phyloP scores from a whole-genome alignment of 75 land plant species.

The Selaginella tamariscina region DNA sequence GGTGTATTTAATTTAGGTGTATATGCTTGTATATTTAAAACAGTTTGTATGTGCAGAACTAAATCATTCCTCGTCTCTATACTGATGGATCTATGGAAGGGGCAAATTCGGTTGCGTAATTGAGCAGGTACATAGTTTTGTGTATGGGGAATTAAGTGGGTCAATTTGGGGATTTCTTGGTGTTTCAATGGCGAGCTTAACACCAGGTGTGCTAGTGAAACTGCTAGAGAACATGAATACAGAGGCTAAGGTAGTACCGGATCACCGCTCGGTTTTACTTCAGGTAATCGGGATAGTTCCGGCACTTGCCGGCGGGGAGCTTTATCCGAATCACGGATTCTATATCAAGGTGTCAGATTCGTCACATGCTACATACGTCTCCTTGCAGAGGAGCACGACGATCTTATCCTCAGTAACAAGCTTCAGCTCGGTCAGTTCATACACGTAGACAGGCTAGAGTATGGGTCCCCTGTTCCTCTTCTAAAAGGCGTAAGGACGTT shows the following conservation, averaged over 20 bases:
- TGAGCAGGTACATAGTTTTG: too few relatives aligned
- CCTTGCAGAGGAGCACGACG: neutral
- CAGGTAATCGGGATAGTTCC: neutral
- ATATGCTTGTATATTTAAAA: too few relatives aligned
- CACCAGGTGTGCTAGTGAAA: conserved; percentile 11
- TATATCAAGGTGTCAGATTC: neutral
- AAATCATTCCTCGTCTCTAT: too few relatives aligned
- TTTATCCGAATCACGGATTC: neutral
- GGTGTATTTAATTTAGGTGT: too few relatives aligned
- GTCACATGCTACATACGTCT: neutral
- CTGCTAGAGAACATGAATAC: conserved; percentile 8
- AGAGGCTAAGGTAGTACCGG: conserved; percentile 14
- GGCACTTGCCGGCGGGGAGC: conserved; percentile 28
- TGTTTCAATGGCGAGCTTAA: conserved; percentile 5
- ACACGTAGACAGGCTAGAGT: neutral
- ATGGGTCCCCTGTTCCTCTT: conserved; percentile 27
- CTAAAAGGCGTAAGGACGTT: neutral
- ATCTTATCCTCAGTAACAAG: neutral
- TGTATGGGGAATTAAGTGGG: too few relatives aligned
- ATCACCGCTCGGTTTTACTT: conserved; percentile 25
- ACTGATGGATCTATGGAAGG: too few relatives aligned
- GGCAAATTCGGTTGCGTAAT: too few relatives aligned
- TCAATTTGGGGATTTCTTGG: too few relatives aligned
- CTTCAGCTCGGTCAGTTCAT: neutral
- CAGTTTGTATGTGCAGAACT: too few relatives aligned